Evolutionary conservation across 179 eudicot species (phyloP).

Genomic region (Vitellaria paradoxa): DNA sequence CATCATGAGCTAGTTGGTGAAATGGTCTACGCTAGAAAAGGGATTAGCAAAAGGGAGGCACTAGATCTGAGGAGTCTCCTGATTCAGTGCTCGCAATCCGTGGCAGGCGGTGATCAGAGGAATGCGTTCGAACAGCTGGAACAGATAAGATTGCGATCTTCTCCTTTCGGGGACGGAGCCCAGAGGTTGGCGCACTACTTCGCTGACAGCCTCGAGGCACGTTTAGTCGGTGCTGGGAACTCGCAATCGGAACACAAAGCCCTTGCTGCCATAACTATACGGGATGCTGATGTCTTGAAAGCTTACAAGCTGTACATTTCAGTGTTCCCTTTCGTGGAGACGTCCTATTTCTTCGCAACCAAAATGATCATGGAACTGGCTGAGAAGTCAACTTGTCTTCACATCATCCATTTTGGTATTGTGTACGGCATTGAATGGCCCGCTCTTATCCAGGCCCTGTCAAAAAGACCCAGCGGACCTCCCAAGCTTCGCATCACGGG

Average conservation of each 20-base stretch:
- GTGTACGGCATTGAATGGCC: slow-evolving; percentile 70
- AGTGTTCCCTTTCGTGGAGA: slow-evolving; percentile 51
- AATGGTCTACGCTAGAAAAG: slow-evolving; percentile 32
- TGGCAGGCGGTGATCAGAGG: slow-evolving; percentile 45
- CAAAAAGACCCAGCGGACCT: slow-evolving; percentile 45
- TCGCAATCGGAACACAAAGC: slow-evolving; percentile 25
- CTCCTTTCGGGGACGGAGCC: slow-evolving; percentile 51
- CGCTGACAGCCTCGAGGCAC: slow-evolving; percentile 74
- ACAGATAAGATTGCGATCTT: slow-evolving; percentile 51
- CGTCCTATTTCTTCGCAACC: slow-evolving; percentile 37
- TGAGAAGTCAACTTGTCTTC: slow-evolving; percentile 35
- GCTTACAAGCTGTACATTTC: slow-evolving; percentile 52
- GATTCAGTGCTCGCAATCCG: slow-evolving; percentile 61
- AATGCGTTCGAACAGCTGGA: slow-evolving; percentile 43
- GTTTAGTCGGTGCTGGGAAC: slow-evolving; percentile 51
- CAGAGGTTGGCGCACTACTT: slow-evolving; percentile 62
- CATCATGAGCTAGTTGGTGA: slow-evolving; percentile 20
- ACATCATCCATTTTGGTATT: slow-evolving; percentile 65
- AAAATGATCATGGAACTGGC: slow-evolving; percentile 30
- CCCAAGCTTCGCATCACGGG: slow-evolving; percentile 59
- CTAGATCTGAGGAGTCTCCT: slow-evolving; percentile 58
- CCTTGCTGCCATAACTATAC: slow-evolving; percentile 31
- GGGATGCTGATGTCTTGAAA: slow-evolving; percentile 46
- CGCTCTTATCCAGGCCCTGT: slow-evolving; percentile 40
- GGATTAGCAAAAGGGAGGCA: slow-evolving; percentile 27